Conservation (phyloP, 1,284 basidiomycete species). For the Xerocomus minutiporus region DNA sequence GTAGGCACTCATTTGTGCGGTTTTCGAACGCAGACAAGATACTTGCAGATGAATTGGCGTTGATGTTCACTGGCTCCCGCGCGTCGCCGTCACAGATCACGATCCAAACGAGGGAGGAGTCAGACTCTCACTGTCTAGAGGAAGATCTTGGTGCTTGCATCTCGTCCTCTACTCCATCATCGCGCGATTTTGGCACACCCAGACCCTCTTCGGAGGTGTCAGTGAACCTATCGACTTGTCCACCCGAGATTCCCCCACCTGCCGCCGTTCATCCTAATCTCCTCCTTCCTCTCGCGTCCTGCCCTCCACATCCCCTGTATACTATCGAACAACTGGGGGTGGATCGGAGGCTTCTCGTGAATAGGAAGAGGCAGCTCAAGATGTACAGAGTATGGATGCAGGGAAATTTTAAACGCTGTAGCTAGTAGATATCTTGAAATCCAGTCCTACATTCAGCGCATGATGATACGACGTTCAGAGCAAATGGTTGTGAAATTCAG, state of each 20-base stretch:
- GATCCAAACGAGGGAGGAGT: constrained; percentile 35
- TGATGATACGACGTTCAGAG: no score
- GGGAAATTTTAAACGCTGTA: constrained; percentile 57
- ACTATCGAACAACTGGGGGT: constrained; percentile 73
- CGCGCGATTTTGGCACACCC: background rate
- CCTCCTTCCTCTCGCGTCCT: constrained; percentile 30
- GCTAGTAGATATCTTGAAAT: no score
- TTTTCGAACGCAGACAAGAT: background rate
- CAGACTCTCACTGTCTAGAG: constrained; percentile 34
- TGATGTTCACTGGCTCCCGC: constrained; percentile 68
- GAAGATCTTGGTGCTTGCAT: constrained; percentile 23
- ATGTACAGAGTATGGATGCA: constrained; percentile 98
- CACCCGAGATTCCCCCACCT: background rate
- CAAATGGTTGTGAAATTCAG: no score
- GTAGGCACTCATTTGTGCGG: constrained; percentile 36
- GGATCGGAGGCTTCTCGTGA: constrained; percentile 86
- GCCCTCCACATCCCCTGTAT: constrained; percentile 52
- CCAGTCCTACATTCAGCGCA: no score
- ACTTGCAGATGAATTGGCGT: constrained; percentile 69
- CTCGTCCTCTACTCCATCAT: constrained; percentile 8
- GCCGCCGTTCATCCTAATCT: constrained; percentile 42
- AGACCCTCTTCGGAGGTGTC: background rate
- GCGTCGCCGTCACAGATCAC: constrained; percentile 37
- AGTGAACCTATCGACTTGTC: background rate
- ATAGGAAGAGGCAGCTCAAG: constrained; percentile 86